Evolutionary conservation across 257 asterid species (phyloP), one percentile per base, ranked within the genome.

Genomic region (Cordia subcordata): DNA sequence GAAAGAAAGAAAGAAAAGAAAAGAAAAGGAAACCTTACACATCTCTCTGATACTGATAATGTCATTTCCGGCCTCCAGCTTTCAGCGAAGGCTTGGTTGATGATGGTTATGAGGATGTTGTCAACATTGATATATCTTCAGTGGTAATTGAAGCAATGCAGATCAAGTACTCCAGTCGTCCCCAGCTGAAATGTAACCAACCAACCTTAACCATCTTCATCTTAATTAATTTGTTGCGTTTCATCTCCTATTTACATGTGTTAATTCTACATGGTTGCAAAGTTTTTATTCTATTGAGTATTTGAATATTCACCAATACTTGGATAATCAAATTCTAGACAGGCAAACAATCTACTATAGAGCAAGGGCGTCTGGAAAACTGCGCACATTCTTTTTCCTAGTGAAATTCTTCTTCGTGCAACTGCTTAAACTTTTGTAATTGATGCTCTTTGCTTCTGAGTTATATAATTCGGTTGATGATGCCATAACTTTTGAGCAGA

Each of bases 81-180:
- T 85, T 87, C 50, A 84, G 94, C 52, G 83, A 85, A 69, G 82
- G 79, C 54, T 79, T 85, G 96, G 82, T 63, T 58, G 82, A 65
- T 53, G 88, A 85, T 73, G 96, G 94, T 61, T 87, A 78, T 57
- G 64, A 44, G 55, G 78, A 82, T 56, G 80, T 84, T 38, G 68
- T 72, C 76, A 87, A 79, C 73, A 57, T 84, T 50, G 94, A 82
- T 74, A 79, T 81, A 70, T 84, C 88, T n/a, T 74, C 84, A 4
- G 88, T 87, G 64, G 91, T 75, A 60, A 81, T 87, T 57, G 77
- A 82, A 68, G 88, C 86, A 37, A 87, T 87, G 96, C 82, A 77
- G 60, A 72, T 46, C 55, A 87, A 84, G 77, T 85, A 80, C 63
- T 73, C 79, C 27, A 60, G 40, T 66, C 60, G 62, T 21, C 85